Conservation (phyloP, 495 filamentous ascomycete genomes). For the Sphaerosporella brunnea region DNA sequence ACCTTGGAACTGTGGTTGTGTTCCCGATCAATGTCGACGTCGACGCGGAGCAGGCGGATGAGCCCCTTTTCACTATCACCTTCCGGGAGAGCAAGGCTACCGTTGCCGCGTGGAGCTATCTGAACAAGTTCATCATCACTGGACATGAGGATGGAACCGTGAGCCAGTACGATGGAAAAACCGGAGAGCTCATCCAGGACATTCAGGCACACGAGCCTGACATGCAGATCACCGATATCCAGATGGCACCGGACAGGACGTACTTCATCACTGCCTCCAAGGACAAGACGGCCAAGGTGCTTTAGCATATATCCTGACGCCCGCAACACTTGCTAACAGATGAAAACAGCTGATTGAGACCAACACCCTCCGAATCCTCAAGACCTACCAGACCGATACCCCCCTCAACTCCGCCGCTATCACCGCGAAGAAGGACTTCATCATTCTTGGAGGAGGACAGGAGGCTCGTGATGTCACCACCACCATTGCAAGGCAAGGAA, state of each 20-base stretch:
- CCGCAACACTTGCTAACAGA: not conserved
- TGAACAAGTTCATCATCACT: slow-evolving; percentile 85
- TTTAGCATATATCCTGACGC: not conserved
- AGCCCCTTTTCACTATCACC: slow-evolving; percentile 65
- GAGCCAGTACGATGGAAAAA: slow-evolving; percentile 88
- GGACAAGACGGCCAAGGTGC: slow-evolving; percentile 88
- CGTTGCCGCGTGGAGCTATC: slow-evolving; percentile 86
- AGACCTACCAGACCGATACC: slow-evolving; percentile 85
- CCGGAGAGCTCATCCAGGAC: slow-evolving; percentile 64
- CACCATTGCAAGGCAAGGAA: slow-evolving; percentile 79
- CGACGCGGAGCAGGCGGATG: slow-evolving; percentile 63
- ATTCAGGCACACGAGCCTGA: slow-evolving; percentile 66
- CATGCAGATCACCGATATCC: slow-evolving; percentile 74
- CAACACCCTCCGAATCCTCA: slow-evolving; percentile 72
- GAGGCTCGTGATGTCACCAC: slow-evolving; percentile 99
- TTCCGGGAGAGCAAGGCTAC: slow-evolving; percentile 91
- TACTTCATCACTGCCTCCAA: slow-evolving; percentile 97
- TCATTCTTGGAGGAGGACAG: slow-evolving; percentile 93
- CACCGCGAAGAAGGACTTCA: slow-evolving; percentile 86
- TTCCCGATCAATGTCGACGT: slow-evolving; percentile 67
- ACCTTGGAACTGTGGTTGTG: slow-evolving; percentile 79
- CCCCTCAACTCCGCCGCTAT: slow-evolving; percentile 88
- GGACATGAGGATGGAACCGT: slow-evolving; percentile 92
- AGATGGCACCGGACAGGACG: slow-evolving; percentile 83
- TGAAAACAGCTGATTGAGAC: slow-evolving; percentile 50